Base-by-base conservation (phyloP, 129 eudicot species). In the Ambrosia trifida region DNA sequence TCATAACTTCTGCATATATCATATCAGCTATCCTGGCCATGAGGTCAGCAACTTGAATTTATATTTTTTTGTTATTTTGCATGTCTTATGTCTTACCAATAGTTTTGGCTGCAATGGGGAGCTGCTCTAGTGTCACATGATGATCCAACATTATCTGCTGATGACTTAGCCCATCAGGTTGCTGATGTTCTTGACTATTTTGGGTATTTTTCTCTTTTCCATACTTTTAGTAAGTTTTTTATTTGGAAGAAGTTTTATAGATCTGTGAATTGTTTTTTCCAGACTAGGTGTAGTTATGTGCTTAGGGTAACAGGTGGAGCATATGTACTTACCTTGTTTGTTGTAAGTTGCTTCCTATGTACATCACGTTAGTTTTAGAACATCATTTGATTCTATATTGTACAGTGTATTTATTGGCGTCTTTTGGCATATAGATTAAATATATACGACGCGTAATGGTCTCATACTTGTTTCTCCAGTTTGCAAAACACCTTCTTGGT, bases 401-500 rank as follows among this genome's bases (percentile, higher is more conserved):
- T 24, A 4, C 7, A 35, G 18, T 19, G 43, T 80, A 64, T 11
- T 70, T 19, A 51, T 61, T 10, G 66, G 5, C 62, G 12, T 31
- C 17, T 11, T 44, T 46, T 58, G 75, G 36, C 66, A 31, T 35
- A 67, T 85, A 92, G 98, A 76, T 83, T 51, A 92, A 89, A 76
- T 85, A 92, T 66, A 66, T 86, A 12, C 76, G 74, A 54, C 87
- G 96, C 64, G 95, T 83, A 50, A 81, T 78, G 96, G 95, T 57
- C 72, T 92, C 80, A 87, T 92, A 83, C 98, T 92, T 20, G 79
- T 92, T 78, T 89, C 98, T 60, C 98, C 98, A 62, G 46, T 89
- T 19, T 92, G 98, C 86, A 82, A 87, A 87, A 75, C 95, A 72
- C 98, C 98, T 18, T 92, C 95, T 68, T 92, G 98, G 98, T 89